Conservation (phyloP, 2,329 filamentous ascomycete genomes). For the Hypocreales sp. region DNA sequence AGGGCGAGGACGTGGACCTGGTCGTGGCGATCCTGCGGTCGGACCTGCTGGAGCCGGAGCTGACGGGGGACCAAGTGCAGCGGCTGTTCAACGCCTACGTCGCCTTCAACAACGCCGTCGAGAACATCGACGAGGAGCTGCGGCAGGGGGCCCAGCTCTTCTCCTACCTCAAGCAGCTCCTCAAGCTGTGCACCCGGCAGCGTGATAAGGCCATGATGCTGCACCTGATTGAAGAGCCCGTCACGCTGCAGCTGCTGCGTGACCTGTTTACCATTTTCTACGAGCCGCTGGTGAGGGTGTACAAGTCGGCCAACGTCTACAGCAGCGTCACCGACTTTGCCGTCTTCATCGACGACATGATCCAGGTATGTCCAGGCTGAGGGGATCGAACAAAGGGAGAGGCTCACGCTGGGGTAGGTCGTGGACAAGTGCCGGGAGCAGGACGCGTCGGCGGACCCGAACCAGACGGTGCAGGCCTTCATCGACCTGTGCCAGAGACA, state of each 20-base stretch:
- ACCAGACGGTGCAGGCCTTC: constrained; percentile 95
- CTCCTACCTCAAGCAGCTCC: constrained; percentile 82
- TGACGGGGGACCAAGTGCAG: constrained; percentile 62
- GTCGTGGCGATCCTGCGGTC: constrained; percentile 75
- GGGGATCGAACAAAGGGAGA: neutral
- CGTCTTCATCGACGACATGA: constrained; percentile 82
- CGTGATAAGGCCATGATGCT: constrained; percentile 98
- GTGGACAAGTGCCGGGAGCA: constrained; percentile 51
- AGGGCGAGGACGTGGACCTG: constrained; percentile 61
- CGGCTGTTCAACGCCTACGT: constrained; percentile 89
- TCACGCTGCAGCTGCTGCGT: constrained; percentile 89
- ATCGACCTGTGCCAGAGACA: constrained; percentile 93
- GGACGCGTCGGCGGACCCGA: constrained; percentile 87
- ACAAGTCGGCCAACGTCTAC: constrained; percentile 98
- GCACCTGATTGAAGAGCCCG: constrained; percentile 84
- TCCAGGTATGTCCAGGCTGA: constrained; percentile 53
- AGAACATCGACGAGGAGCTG: constrained; percentile 79
- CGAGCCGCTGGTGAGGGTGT: constrained; percentile 88
- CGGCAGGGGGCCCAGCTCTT: constrained; percentile 84
- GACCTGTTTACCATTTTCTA: constrained; percentile 99
- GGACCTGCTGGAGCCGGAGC: constrained; percentile 55
- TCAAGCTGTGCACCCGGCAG: constrained; percentile 83
- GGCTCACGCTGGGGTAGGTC: constrained; percentile 24
- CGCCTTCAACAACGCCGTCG: constrained; percentile 87
- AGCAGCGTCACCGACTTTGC: constrained; percentile 95